Evolutionary conservation across 164 flowering plant genomes (phyloP).

Genomic region (Stephania cephalantha): DNA sequence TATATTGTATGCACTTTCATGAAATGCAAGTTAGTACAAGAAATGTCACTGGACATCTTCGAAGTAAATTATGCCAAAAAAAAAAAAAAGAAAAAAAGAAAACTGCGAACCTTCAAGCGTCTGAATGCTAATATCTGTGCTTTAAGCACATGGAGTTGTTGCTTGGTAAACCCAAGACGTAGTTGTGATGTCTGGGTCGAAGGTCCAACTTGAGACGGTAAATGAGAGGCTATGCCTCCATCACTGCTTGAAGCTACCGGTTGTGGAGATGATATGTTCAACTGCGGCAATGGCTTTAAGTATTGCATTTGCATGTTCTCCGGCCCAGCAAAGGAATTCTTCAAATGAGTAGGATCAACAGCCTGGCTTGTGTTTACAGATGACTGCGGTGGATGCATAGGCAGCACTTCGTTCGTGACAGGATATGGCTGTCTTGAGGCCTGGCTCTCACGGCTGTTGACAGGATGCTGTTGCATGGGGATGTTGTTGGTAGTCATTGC

Average conservation of each 20-base stretch:
- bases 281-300: constrained; percentile 42
- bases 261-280: constrained; percentile 50
- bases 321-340: constrained; percentile 27
- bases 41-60: neutral
- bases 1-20: neutral
- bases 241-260: constrained; percentile 40
- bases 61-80: neutral
- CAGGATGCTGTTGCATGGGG: constrained; percentile 41
- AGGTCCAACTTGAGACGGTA: constrained; percentile 42
- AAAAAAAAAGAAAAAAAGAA: too few relatives aligned
- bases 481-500: constrained; percentile 33
- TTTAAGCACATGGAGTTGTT: constrained; percentile 94
- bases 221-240: constrained; percentile 28
- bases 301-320: constrained; percentile 56
- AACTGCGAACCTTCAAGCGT: constrained; percentile 69
- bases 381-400: constrained; percentile 54
- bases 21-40: neutral
- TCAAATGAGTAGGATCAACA: constrained; percentile 35
- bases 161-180: constrained; percentile 74
- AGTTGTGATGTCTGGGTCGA: constrained; percentile 36
- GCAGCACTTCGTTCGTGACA: constrained; percentile 52
- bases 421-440: constrained; percentile 37
- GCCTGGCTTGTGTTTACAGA: constrained; percentile 45
- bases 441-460: constrained; percentile 52
- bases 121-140: constrained; percentile 96